phyloP scores from a whole-genome alignment of 1,284 basidiomycete species.

The Dichomitus squalens region DNA sequence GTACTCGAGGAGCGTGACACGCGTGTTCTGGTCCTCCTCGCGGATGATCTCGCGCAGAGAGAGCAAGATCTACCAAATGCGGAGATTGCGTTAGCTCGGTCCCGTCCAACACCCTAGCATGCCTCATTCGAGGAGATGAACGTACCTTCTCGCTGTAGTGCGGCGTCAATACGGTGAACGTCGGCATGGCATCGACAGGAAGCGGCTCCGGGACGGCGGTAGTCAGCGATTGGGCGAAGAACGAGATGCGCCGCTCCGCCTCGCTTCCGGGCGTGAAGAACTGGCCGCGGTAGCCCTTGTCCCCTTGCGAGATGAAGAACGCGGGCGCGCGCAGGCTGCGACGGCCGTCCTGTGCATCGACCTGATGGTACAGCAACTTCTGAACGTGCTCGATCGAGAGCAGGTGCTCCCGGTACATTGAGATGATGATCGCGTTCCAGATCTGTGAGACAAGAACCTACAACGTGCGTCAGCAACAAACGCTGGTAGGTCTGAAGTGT shows the following conservation, averaged over 20 bases:
- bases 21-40: constrained; percentile 94
- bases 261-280: constrained; percentile 94
- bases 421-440: constrained; percentile 98
- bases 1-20: constrained; percentile 94
- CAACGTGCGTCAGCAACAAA: constrained; percentile 26
- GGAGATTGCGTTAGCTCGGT: background rate
- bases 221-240: constrained; percentile 94
- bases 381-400: constrained; percentile 95
- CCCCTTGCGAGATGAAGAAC: constrained; percentile 92
- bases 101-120: no score
- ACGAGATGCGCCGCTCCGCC: constrained; percentile 93
- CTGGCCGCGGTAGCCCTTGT: constrained; percentile 82
- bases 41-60: constrained; percentile 95
- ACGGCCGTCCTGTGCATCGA: constrained; percentile 84
- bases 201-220: constrained; percentile 88
- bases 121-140: no score
- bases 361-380: constrained; percentile 92
- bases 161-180: constrained; percentile 93
- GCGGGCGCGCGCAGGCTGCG: constrained; percentile 89
- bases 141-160: constrained; percentile 93
- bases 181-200: constrained; percentile 95
- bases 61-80: constrained; percentile 68
- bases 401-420: constrained; percentile 99
- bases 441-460: constrained; percentile 95
- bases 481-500: no score